Base-by-base conservation (phyloP, 371 early-diverging fungal species). In the Mucor sp. region DNA sequence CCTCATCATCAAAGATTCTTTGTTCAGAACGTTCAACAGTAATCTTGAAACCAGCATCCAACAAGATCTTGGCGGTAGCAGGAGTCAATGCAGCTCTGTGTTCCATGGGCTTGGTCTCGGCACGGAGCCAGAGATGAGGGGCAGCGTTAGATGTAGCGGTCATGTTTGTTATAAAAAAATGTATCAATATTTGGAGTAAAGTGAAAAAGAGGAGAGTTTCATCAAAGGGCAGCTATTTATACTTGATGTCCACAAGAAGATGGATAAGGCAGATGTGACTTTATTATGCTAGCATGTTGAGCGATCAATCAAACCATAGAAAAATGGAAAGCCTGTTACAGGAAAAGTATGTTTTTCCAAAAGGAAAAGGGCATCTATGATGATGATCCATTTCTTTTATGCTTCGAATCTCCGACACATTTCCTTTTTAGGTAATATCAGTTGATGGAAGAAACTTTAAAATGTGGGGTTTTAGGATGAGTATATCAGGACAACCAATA, bases 91-190 rank as follows among this genome's bases (percentile, higher is more conserved):
- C 95, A 60, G 96, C 93, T 64, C 99, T 89, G 78, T 94, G 93
- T 86, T 98, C 99, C 85, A 94, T 92, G 57, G 92, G 91, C 91
- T 98, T 98, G 69, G 95, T 95, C 81, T 98, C 99, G 59, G 95
- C 95, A 73, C 99, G 91, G 62, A 98, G 91, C 97, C 97, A 97
- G 63, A 98, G 90, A 75, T 97, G 95, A 82, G 84, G 84, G 64
- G 64, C 53, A 60, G 41, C 19, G 56, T 39, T 48, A 19, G 61
- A 15, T 28, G 58, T 12, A 30, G 30, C 30, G 17, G 35, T 6
- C 53, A 57, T 62, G 59, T 57, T 58, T 32, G 47, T 44, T 53
- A 59, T 67, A 6, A 61, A 60, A 39, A 4, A 64, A 71, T 65
- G 67, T 71, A 62, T 67, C 67, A 58, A 33, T 57, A 35, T 58